Evolutionary conservation across 441 rosid species (phyloP).

Genomic region (Geranium incanum): DNA sequence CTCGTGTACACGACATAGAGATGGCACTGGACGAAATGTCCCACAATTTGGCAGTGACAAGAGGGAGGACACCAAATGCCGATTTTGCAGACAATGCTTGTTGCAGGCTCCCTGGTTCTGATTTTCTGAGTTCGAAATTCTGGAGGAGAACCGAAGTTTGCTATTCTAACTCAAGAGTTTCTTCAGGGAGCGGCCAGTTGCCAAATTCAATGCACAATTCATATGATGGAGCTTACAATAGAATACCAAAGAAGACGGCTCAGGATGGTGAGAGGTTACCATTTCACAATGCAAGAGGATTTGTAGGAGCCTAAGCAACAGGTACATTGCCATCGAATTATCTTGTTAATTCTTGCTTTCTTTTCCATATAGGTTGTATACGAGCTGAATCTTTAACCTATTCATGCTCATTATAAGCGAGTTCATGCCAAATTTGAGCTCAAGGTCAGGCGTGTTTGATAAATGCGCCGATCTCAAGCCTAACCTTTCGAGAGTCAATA

Average conservation of each 20-base stretch:
- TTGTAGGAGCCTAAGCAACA: too few species aligned
- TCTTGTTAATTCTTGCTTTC: not conserved
- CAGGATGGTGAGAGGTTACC: too few species aligned
- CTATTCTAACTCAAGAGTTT: conserved; percentile 33
- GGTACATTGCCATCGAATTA: not conserved
- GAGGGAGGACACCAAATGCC: conserved; percentile 57
- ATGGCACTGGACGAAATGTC: conserved; percentile 84
- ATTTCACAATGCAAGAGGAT: too few species aligned
- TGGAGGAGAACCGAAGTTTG: conserved; percentile 55
- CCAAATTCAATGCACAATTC: too few species aligned
- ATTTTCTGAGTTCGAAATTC: conserved; percentile 60
- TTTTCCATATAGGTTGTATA: not conserved
- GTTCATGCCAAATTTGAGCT: not conserved
- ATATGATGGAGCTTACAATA: too few species aligned
- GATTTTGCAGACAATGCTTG: conserved; percentile 43
- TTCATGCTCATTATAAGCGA: too few species aligned
- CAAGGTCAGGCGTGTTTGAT: too few species aligned
- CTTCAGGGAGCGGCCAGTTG: conserved; percentile 26
- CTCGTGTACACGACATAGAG: conserved; percentile 85
- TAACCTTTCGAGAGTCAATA: too few species aligned
- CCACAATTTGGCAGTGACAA: conserved; percentile 66
- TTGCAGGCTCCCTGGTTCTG: conserved; percentile 64
- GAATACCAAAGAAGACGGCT: too few species aligned
- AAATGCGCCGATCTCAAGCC: too few species aligned
- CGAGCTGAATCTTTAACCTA: too few species aligned